Conservation (phyloP, 345 rosid species). For the Pistacia integerrima region DNA sequence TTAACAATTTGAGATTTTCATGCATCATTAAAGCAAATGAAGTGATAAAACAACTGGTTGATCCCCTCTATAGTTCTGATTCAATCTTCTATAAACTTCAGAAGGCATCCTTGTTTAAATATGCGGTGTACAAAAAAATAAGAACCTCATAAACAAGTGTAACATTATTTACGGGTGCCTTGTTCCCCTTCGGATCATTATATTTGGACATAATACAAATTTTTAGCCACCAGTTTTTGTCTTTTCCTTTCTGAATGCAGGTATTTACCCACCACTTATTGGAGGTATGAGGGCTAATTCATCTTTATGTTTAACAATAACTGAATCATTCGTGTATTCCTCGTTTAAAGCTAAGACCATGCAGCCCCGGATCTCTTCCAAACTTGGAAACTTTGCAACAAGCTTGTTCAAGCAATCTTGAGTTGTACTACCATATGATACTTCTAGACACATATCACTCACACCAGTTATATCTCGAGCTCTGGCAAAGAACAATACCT, state of each 20-base stretch:
- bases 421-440: conserved; percentile 67
- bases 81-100: too few species aligned
- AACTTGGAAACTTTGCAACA: conserved; percentile 55
- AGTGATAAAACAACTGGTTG: too few species aligned
- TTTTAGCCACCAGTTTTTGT: not conserved
- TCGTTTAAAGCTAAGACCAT: conserved; percentile 81
- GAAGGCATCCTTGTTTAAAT: too few species aligned
- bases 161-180: too few species aligned
- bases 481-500: conserved; percentile 82
- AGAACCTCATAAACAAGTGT: too few species aligned
- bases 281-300: conserved; percentile 98
- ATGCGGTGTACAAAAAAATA: too few species aligned
- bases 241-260: not conserved
- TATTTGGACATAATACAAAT: not conserved
- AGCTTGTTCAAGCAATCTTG: conserved; percentile 66
- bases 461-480: conserved; percentile 82
- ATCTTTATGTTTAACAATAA: conserved; percentile 68
- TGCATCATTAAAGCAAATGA: too few species aligned
- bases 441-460: conserved; percentile 49
- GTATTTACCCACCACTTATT: conserved; percentile 82
- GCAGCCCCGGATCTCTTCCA: conserved; percentile 69
- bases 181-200: not conserved
- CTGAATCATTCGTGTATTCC: conserved; percentile 60
- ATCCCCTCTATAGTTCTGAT: too few species aligned
- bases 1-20: too few species aligned